Evolutionary conservation across 2,329 filamentous ascomycete species (phyloP), one percentile per base, ranked within the genome.

Genomic region (Penicillium sp.): DNA sequence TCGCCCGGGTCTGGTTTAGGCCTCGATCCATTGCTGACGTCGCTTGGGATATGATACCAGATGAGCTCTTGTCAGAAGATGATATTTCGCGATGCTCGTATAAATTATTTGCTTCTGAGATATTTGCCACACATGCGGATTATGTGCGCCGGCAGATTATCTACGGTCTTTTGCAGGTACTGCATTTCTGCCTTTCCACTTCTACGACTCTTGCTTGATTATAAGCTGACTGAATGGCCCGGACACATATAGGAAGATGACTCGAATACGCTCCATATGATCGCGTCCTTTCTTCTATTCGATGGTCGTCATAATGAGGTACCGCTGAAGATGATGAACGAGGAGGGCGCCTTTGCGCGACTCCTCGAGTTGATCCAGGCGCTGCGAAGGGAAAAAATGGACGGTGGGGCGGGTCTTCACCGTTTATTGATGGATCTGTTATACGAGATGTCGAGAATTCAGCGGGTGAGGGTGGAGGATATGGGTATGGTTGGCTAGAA

Each of bases 391-490:
- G 75, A 82, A 26, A 71, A 79, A 37, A 52, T 50, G 30, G 51
- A 56, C 22, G 52, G 52, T 43, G 54, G 50, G 57, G 73, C 77
- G 15, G 74, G 78, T 35, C 71, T 96, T 44, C 86, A 95, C 66
- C 79, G 84, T 23, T 68, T 92, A 45, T 71, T 96, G 35, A 73
- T 98, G 55, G 85, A 95, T 64, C 70, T 98, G 39, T 75, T 95
- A 59, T 98, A 95, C 66, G 92, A 96, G 70, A 95, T 95, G 84
- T 89, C 87, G 30, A 78, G 93, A 44, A 87, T 96, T 60, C 88
- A 96, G 64, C 77, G 81, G 46, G 69, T 98, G 42, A 81, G 77
- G 37, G 68, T 75, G 44, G 79, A 86, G 49, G 90, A 98, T 60
- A 67, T 98, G 48, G 77, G 66, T 85, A 77, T 39, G 84, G 65